phyloP scores from a whole-genome alignment of 202 grass and related monocot species.

The Bolboschoenoplectus hybrid region DNA sequence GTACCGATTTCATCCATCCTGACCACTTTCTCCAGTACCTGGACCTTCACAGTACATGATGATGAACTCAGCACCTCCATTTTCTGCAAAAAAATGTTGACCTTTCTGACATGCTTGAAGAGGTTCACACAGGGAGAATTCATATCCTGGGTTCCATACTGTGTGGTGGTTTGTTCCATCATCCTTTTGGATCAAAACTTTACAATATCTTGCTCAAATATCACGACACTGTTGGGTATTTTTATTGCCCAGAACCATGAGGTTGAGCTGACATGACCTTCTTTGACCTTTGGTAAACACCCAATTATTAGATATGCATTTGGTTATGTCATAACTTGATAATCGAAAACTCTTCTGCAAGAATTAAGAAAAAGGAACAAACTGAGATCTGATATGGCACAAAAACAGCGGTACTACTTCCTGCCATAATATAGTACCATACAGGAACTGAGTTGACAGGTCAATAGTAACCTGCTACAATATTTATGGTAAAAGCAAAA shows the following conservation, averaged over 20 bases:
- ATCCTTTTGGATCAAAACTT: conserved; percentile 57
- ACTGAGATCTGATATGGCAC: not conserved
- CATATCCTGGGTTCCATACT: conserved; percentile 63
- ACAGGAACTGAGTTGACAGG: no score
- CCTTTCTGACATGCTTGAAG: conserved; percentile 84
- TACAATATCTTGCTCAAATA: conserved; percentile 50
- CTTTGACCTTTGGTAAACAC: conserved; percentile 39
- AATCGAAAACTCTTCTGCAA: conserved; percentile 29
- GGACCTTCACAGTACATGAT: conserved; percentile 31
- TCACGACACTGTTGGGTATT: conserved; percentile 49
- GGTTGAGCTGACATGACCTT: conserved; percentile 69
- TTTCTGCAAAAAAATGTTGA: conserved; percentile 54
- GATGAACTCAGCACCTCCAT: conserved; percentile 46
- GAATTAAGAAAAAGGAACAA: not conserved
- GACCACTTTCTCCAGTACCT: conserved; percentile 62
- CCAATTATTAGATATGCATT: not conserved
- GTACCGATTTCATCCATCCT: conserved; percentile 52
- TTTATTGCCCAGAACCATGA: conserved; percentile 71
- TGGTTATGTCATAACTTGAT: not conserved
- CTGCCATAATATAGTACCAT: no score
- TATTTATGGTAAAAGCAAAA: no score
- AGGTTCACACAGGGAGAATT: conserved; percentile 68
- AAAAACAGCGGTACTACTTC: no score
- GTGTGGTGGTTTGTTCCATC: conserved; percentile 46
- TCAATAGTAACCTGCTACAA: no score